A percentile compares a stretch with the other conserved stretches of the same genome.
Evolutionary conservation across 2,329 filamentous ascomycete species (phyloP).

Genomic region (Coniochaeta pulveracea): DNA sequence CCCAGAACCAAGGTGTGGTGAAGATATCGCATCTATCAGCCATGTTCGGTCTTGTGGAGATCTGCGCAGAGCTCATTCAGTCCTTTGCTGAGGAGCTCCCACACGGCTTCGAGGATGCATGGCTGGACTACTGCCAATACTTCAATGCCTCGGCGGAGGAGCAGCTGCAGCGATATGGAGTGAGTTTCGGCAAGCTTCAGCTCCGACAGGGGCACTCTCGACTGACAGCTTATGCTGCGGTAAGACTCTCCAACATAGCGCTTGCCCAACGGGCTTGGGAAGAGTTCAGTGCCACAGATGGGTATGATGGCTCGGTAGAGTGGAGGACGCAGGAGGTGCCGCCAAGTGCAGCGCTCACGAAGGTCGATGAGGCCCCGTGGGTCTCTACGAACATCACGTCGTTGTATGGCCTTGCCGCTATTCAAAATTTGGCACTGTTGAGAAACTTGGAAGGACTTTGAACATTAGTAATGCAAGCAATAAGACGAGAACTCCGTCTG

Average conservation of each 20-base stretch:
- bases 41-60: constrained; percentile 47
- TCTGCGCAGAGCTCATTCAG: constrained; percentile 42
- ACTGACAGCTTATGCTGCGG: constrained; percentile 41
- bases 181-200: constrained; percentile 31
- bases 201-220: constrained; percentile 47
- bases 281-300: constrained; percentile 35
- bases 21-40: constrained; percentile 43
- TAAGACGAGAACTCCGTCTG: too few relatives aligned
- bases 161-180: constrained; percentile 41
- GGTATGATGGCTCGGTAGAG: constrained; percentile 23
- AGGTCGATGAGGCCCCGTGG: too few relatives aligned
- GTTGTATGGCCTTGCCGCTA: too few relatives aligned
- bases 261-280: constrained; percentile 40
- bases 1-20: constrained; percentile 37
- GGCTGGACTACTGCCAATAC: constrained; percentile 50
- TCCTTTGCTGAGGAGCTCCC: constrained; percentile 33
- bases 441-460: too few relatives aligned
- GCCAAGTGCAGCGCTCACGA: too few relatives aligned
- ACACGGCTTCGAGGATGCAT: constrained; percentile 37
- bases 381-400: too few relatives aligned
- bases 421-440: too few relatives aligned
- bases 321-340: too few relatives aligned
- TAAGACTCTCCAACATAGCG: constrained; percentile 28
- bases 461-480: too few relatives aligned
- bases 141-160: constrained; percentile 36